These are phyloP conservation scores for Xylaria flabelliformis DNA, from an alignment of 495 filamentous ascomycete species.

Conservation along the genomic window DNA sequence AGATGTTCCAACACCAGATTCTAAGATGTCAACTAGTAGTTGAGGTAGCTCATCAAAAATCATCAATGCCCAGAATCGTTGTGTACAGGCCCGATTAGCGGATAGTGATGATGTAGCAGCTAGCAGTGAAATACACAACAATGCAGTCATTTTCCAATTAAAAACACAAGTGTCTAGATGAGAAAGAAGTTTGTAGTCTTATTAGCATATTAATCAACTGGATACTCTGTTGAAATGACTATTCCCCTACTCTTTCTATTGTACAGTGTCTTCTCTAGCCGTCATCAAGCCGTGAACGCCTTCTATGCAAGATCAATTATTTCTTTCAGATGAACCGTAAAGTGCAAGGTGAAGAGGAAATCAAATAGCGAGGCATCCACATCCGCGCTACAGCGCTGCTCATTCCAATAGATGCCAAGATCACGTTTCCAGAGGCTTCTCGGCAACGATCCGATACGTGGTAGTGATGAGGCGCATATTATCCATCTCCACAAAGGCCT, in stretches of 20 bases:
- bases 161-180: not conserved
- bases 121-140: not conserved
- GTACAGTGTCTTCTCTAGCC: slow-evolving; percentile 16
- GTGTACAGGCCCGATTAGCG: too few species aligned
- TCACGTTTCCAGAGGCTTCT: slow-evolving; percentile 53
- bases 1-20: not conserved
- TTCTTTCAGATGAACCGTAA: not conserved
- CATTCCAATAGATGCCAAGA: not conserved
- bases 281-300: not conserved
- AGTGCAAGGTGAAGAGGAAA: not conserved
- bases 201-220: slow-evolving; percentile 16
- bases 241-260: slow-evolving; percentile 1
- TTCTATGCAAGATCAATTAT: slow-evolving; percentile 17
- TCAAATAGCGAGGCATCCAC: not conserved
- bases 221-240: not conserved
- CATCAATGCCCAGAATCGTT: not conserved
- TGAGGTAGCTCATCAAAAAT: not conserved
- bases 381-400: not conserved
- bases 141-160: not conserved
- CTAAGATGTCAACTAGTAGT: not conserved
- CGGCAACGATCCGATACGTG: slow-evolving; percentile 66
- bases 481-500: slow-evolving; percentile 70
- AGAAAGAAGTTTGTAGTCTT: not conserved
- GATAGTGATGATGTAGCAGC: not conserved
- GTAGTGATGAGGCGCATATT: slow-evolving; percentile 65